These are phyloP conservation scores for Wickerhamiella siamensis DNA, from an alignment of 805 yeast genomes.

Conservation along the genomic window DNA sequence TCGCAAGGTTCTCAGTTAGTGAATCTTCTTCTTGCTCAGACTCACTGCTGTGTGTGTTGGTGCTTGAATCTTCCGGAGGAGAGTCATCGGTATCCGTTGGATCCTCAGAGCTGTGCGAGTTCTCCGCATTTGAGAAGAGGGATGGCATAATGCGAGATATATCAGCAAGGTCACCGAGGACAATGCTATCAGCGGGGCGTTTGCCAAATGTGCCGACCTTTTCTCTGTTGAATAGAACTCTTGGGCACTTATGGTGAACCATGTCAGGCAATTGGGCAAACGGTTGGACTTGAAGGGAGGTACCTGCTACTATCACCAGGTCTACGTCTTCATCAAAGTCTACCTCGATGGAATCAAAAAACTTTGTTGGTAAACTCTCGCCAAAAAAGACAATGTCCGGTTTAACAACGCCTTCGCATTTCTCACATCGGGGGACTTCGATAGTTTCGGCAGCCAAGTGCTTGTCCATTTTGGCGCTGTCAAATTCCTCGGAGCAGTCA, in stretches of 20 bases:
- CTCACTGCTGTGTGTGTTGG: background rate
- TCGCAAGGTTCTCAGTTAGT: constrained; percentile 28
- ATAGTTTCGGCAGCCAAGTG: constrained; percentile 5
- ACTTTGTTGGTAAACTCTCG: constrained; percentile 59
- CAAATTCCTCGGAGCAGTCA: constrained; percentile 46
- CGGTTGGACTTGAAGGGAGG: constrained; percentile 80
- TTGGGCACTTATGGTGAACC: constrained; percentile 31
- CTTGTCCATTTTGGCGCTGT: constrained; percentile 12
- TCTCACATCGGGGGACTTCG: constrained; percentile 34
- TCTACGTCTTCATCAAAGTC: constrained; percentile 32
- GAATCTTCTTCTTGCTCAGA: background rate
- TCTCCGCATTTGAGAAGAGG: background rate
- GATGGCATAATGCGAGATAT: background rate
- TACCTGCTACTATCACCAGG: constrained; percentile 79
- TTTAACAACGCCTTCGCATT: constrained; percentile 65
- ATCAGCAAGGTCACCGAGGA: constrained; percentile 52
- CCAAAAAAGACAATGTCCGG: constrained; percentile 95
- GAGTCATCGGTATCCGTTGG: too few species aligned
- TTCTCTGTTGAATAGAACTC: constrained; percentile 65
- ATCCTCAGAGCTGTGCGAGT: background rate
- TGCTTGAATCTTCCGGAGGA: background rate
- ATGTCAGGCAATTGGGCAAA: constrained; percentile 74
- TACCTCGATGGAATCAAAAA: constrained; percentile 55
- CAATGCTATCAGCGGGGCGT: constrained; percentile 46
- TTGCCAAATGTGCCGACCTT: constrained; percentile 52